These are phyloP conservation scores for Aspergillus alliaceus DNA, from an alignment of 2,329 filamentous ascomycete species.

Conservation along the genomic window DNA sequence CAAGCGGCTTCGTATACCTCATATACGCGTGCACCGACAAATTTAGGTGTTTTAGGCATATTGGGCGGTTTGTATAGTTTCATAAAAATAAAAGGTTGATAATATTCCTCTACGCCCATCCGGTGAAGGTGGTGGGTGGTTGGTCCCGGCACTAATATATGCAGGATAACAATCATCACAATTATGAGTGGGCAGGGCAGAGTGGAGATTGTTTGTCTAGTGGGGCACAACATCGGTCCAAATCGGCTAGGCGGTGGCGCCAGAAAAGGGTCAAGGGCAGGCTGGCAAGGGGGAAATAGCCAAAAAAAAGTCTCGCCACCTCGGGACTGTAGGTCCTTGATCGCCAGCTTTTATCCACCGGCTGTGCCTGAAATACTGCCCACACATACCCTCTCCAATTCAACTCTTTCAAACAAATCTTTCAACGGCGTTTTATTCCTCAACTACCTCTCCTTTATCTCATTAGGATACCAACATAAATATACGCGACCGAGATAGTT, in stretches of 20 bases:
- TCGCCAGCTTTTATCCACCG: constrained; percentile 11
- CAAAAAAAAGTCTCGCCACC: constrained; percentile 34
- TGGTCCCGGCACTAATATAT: no score
- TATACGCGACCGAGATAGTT: background rate
- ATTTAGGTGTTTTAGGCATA: no score
- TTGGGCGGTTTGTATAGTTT: no score
- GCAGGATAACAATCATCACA: no score
- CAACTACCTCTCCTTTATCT: background rate
- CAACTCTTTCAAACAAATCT: background rate
- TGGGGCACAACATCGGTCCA: constrained; percentile 17
- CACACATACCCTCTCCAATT: background rate
- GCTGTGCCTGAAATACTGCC: constrained; percentile 22
- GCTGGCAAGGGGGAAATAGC: constrained; percentile 17
- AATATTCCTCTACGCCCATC: no score
- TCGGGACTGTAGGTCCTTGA: constrained; percentile 28
- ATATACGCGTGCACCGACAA: no score
- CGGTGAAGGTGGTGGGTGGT: no score
- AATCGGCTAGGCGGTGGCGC: constrained; percentile 36
- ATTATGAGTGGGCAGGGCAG: no score
- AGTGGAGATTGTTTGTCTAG: background rate
- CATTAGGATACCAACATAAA: background rate
- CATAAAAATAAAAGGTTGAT: no score
- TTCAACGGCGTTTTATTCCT: background rate
- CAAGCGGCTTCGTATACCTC: no score
- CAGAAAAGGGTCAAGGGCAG: constrained; percentile 21